Evolutionary conservation across 345 rosid species (phyloP), one percentile per base, ranked within the genome.

Genomic region (Pistacia integerrima): DNA sequence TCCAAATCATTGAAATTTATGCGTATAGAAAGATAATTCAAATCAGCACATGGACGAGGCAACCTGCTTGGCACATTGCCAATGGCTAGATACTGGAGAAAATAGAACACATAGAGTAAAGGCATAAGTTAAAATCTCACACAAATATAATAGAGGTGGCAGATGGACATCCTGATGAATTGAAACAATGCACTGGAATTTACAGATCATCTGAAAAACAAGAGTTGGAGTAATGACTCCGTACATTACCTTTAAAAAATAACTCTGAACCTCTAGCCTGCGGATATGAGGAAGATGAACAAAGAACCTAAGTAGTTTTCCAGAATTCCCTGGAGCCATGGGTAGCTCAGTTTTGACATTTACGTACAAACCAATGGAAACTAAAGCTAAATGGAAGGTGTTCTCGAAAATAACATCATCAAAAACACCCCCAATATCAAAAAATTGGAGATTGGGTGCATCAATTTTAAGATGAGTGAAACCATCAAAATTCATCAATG

Each of bases 251-350:
- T 87, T 89, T 48, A 91, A 67, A 81, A 88, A 89, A 87, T 85
- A 89, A 77, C 85, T 87, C 85, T 91, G 90, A 75, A 91, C 77
- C 83, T 91, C 93, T 17, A 91, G 90, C 80, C 91, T 86, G 67
- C 89, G 86, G 67, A 91, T 81, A 67, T 85, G 90, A 65, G 95
- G 91, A 71, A 91, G 80, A 82, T 88, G 85, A 73, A 70, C 84
- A 78, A 91, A 89, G 84, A 91, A 91, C 64, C 85, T 87, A 69
- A 86, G 81, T 79, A 91, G 61, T 84, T 86, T 91, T 82, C 91
- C 80, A 12, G 83, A 79, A 74, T 71, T 82, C 38, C 80, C 84
- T 46, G 13, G 69, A 58, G 72, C 49, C 55, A 46, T 35, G 18
- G 55, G 75, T 65, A 54, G 80, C 48, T 85, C 82, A 78, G 75